Percentiles rank a stretch among this genome's conserved stretches.
Conservation (phyloP, 257 asterid genomes). For the Ophiorrhiza pumila region DNA sequence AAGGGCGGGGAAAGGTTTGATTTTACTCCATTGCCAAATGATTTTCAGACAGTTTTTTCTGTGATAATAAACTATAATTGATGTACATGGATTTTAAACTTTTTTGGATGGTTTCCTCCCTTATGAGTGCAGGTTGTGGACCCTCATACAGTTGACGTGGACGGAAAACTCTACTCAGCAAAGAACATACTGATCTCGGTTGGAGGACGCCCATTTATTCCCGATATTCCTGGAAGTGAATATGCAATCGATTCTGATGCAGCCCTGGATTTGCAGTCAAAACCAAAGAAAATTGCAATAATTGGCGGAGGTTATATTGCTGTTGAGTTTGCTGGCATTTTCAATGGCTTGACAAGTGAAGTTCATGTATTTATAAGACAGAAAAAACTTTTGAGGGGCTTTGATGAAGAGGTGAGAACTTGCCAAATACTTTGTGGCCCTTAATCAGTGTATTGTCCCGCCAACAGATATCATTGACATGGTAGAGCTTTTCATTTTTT, state of each 20-base stretch:
- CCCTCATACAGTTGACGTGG: constrained; percentile 82
- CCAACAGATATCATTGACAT: constrained; percentile 13
- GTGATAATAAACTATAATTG: constrained; percentile 3
- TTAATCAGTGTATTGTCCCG: no score
- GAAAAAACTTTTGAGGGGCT: constrained; percentile 85
- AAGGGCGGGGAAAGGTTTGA: constrained; percentile 97
- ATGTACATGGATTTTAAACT: background rate
- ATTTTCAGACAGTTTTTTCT: background rate
- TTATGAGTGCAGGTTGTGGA: constrained; percentile 61
- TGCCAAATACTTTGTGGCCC: background rate
- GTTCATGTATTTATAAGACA: constrained; percentile 96
- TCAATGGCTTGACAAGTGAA: constrained; percentile 77
- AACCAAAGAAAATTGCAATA: constrained; percentile 81
- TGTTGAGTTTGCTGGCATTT: constrained; percentile 98
- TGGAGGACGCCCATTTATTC: constrained; percentile 96
- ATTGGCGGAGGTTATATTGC: constrained; percentile 99
- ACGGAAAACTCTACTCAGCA: constrained; percentile 87
- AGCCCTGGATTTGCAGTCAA: constrained; percentile 89
- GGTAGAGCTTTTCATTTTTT: constrained; percentile 17
- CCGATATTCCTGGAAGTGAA: constrained; percentile 92
- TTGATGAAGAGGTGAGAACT: constrained; percentile 79
- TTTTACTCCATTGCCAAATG: constrained; percentile 12
- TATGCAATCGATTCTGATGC: constrained; percentile 91
- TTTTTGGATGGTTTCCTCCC: constrained; percentile 12
- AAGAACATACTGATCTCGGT: constrained; percentile 84